Percentiles rank a stretch among this genome's conserved stretches.
Evolutionary conservation across 2,329 filamentous ascomycete species (phyloP).

Genomic region (Penicillium sp.): DNA sequence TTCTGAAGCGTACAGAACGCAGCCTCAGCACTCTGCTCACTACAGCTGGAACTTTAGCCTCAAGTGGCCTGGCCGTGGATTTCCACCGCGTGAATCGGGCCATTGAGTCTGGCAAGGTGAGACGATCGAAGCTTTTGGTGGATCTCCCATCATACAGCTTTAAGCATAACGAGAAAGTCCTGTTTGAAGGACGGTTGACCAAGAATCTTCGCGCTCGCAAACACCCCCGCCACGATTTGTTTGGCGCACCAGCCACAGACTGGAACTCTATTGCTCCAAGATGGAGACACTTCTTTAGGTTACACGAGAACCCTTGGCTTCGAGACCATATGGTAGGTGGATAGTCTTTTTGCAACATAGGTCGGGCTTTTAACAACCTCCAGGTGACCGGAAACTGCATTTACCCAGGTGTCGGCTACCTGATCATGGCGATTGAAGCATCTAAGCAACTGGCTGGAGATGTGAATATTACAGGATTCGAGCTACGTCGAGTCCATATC

Average conservation of each 20-base stretch:
- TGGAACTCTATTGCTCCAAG: slow-evolving; percentile 28
- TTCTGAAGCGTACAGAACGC: slow-evolving; percentile 27
- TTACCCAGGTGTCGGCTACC: slow-evolving; percentile 31
- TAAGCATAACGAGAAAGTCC: slow-evolving; percentile 25
- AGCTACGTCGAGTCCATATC: slow-evolving; percentile 27
- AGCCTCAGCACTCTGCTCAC: slow-evolving; percentile 20
- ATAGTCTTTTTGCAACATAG: background rate
- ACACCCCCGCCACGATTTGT: slow-evolving; percentile 31
- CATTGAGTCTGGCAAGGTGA: background rate
- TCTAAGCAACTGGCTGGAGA: slow-evolving; percentile 24
- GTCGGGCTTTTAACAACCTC: background rate
- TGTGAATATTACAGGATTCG: slow-evolving; percentile 14
- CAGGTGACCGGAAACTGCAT: slow-evolving; percentile 24
- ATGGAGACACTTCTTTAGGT: slow-evolving; percentile 33
- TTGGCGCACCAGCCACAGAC: slow-evolving; percentile 32
- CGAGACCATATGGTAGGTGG: slow-evolving; percentile 28
- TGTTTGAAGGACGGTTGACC: slow-evolving; percentile 31
- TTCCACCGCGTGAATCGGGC: slow-evolving; percentile 27
- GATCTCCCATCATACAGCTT: slow-evolving; percentile 32
- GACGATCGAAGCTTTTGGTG: slow-evolving; percentile 18
- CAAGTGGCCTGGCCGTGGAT: slow-evolving; percentile 23
- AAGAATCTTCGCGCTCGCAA: slow-evolving; percentile 28
- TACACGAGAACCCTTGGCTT: slow-evolving; percentile 35
- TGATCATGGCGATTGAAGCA: slow-evolving; percentile 34
- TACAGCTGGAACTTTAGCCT: slow-evolving; percentile 21